phyloP scores from a whole-genome alignment of 2,329 filamentous ascomycete species.

The Arthrobotrys pseudoclavata region DNA sequence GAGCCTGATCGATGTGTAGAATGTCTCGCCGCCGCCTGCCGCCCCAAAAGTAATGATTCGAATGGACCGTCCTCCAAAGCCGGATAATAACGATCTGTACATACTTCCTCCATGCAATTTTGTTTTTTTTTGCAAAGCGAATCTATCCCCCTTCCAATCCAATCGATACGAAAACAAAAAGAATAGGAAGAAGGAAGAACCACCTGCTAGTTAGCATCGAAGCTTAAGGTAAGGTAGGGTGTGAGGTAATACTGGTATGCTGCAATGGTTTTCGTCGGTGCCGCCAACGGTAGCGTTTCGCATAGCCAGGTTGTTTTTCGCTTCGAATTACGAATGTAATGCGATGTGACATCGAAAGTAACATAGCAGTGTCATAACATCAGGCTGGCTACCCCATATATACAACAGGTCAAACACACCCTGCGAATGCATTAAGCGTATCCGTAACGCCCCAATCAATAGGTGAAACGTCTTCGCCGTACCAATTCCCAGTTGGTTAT shows the following conservation, averaged over 20 bases:
- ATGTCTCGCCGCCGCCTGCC: not conserved
- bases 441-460: not conserved
- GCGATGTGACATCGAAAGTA: not conserved
- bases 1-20: not conserved
- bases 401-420: slow-evolving; percentile 1
- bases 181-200: too few species aligned
- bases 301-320: not conserved
- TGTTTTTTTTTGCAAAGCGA: slow-evolving; percentile 3
- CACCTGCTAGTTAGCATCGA: too few species aligned
- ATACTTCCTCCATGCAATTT: not conserved
- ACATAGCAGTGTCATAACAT: not conserved
- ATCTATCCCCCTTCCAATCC: not conserved
- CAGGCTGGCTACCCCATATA: slow-evolving; percentile 17
- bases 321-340: not conserved
- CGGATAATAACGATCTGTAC: not conserved
- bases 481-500: not conserved
- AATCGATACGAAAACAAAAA: too few species aligned
- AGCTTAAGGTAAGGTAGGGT: too few species aligned
- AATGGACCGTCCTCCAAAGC: not conserved
- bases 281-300: slow-evolving; percentile 3
- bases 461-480: slow-evolving; percentile 14
- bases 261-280: not conserved
- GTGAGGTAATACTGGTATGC: too few species aligned
- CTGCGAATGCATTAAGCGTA: slow-evolving; percentile 4
- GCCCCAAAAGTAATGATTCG: not conserved